A percentile compares a stretch with the other conserved stretches of the same genome.
These are phyloP conservation scores for Brassica napus DNA, from an alignment of 345 rosid species.

Conservation along the genomic window Da-Ae NC_063440.1:24057001-24057500, in stretches of 20 bases:
- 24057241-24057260: not conserved
- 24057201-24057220: conserved; percentile 62
- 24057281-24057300: conserved; percentile 43
- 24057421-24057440: conserved; percentile 85
- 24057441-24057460: conserved; percentile 63
- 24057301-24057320: conserved; percentile 75
- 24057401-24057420: conserved; percentile 72
- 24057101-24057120: conserved; percentile 69
- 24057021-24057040: conserved; percentile 90
- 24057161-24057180: conserved; percentile 46
- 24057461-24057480: conserved; percentile 59
- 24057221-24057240: conserved; percentile 52
- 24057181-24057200: conserved; percentile 47
- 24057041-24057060: conserved; percentile 73
- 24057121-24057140: conserved; percentile 63
- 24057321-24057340: conserved; percentile 75
- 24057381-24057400: conserved; percentile 62
- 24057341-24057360: conserved; percentile 60
- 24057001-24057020: conserved; percentile 82
- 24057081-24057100: conserved; percentile 72
- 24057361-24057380: conserved; percentile 43
- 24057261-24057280: not conserved
- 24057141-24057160: conserved; percentile 66
- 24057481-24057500: not conserved
- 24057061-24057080: conserved; percentile 49